Base-by-base conservation (phyloP, 2,329 filamentous ascomycete genomes). In the Ophiostoma triangulosporum region DNA sequence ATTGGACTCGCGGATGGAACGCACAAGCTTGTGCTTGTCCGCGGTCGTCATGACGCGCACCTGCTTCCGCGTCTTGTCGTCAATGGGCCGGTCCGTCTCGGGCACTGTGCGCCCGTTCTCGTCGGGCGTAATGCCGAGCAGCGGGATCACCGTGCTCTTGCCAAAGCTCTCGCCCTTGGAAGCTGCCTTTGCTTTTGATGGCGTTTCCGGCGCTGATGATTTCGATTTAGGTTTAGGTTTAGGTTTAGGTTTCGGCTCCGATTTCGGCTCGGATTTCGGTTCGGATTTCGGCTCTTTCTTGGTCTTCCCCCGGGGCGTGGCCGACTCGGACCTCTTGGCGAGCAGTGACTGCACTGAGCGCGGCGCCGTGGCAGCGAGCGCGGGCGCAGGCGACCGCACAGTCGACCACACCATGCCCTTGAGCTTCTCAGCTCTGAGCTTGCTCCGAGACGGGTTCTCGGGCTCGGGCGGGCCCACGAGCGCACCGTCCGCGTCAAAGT, bases 11-110 rank as follows among this genome's bases (percentile, higher is more conserved):
- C 69, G 64, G 33, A 79, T 70, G 2, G 70, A 68, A 33, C 66
- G 60, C 0, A 75, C 62, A 24, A 79, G 60, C 14, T 64, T 62
- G 53, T 70, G 66, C 54, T 73, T 74, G 53, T 77, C 73, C 17
- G 65, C 60, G 54, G 70, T 60, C 12, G 66, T 62, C 67, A 78
- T 73, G 27, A 62, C 64, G 1, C 61, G 62, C 14, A 73, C 64
- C 38, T 73, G 68, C 24, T 66, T 63, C 3, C 70, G 69, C 5
- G 72, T 71, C 57, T 68, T 67, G 38, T 71, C 69, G 14, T 50
- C 51, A n/a, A 58, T 55, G 12, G 31, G 31, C 71, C 63, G 22
- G 66, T 65, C 65, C 71, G 76, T n/a, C 65, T 66, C 56, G 65
- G 50, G 54, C 66, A 55, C 59, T 58, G 35, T 36, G 11, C 7